These are phyloP conservation scores for Zizania latifolia DNA, from an alignment of 176 grass and related monocot genomes.

Conservation along the genomic window DNA sequence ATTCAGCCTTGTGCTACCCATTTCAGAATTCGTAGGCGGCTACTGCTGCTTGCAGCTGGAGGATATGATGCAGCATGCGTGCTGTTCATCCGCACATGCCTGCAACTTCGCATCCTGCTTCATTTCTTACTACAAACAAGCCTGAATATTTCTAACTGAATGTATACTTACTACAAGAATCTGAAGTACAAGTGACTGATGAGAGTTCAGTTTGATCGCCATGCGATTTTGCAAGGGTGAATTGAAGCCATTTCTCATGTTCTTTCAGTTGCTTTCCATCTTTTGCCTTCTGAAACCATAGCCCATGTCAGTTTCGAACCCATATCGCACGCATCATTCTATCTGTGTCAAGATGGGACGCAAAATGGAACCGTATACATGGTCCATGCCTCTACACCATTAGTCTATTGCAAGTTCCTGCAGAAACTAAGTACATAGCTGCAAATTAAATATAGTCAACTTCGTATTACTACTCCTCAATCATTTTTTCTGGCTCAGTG, in stretches of 20 bases:
- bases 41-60: not conserved
- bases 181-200: not conserved
- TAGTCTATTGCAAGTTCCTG: too few species aligned
- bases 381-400: not conserved
- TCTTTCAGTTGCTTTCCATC: too few species aligned
- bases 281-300: too few species aligned
- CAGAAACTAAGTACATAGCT: not conserved
- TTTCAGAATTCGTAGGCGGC: not conserved
- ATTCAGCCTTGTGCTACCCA: not conserved
- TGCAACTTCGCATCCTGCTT: not conserved
- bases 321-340: not conserved
- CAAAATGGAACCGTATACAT: not conserved
- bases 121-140: too few species aligned
- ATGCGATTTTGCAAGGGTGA: too few species aligned
- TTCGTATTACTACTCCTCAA: not conserved
- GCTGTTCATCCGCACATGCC: not conserved
- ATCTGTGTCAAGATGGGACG: not conserved
- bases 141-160: not conserved
- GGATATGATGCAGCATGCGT: not conserved
- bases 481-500: not conserved
- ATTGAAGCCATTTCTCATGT: not conserved
- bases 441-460: not conserved
- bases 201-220: too few species aligned
- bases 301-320: constrained; percentile 1
- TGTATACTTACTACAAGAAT: not conserved